A percentile compares a stretch with the other conserved stretches of the same genome.
These are phyloP conservation scores for Cucurbita maxima DNA, from an alignment of 306 rosid species.

Conservation along the genomic window DNA sequence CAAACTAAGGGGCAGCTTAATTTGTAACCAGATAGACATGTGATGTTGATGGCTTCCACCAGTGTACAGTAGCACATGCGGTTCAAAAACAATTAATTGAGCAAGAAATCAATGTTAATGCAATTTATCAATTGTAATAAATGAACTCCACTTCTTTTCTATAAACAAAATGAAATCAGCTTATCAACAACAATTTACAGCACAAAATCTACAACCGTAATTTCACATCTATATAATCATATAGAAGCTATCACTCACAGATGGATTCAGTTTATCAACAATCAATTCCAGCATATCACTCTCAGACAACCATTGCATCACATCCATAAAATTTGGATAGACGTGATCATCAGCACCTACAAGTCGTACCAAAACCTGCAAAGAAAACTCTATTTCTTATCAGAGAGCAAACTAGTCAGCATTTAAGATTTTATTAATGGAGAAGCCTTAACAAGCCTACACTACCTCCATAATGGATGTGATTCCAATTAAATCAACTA, in stretches of 20 bases:
- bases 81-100: too few relatives aligned
- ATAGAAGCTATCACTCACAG: conserved; percentile 35
- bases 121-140: too few relatives aligned
- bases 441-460: background rate
- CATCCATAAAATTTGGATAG: conserved; percentile 88
- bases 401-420: conserved; percentile 7
- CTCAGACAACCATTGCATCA: conserved; percentile 93
- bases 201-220: background rate
- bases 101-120: too few relatives aligned
- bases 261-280: conserved; percentile 79
- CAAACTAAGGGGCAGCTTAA: too few relatives aligned
- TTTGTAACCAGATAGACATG: too few relatives aligned
- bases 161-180: too few relatives aligned
- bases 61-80: too few relatives aligned
- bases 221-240: background rate
- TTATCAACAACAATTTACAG: too few relatives aligned
- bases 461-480: conserved; percentile 98
- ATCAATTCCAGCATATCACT: conserved; percentile 95
- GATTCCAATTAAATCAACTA: conserved; percentile 94
- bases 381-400: conserved; percentile 13
- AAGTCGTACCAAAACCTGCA: conserved; percentile 87
- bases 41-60: too few relatives aligned
- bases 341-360: conserved; percentile 90
- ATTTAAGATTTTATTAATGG: background rate
- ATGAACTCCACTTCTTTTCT: too few relatives aligned